Percentiles rank a stretch among this genome's conserved stretches.
These are phyloP conservation scores for Huntiella savannae DNA, from an alignment of 2,329 filamentous ascomycete species.

Conservation along the genomic window DNA sequence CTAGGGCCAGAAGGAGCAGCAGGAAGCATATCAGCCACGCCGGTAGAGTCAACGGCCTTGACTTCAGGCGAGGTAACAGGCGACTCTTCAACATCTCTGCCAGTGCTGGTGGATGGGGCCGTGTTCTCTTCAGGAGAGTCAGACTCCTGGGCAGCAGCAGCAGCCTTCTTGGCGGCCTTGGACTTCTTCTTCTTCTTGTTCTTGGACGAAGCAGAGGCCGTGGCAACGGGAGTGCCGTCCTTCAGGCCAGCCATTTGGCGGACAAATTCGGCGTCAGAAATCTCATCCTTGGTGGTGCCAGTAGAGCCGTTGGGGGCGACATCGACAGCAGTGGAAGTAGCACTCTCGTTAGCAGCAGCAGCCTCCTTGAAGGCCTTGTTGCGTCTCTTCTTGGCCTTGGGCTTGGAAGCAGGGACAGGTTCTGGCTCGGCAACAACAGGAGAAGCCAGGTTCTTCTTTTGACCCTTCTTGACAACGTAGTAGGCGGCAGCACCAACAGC, in stretches of 20 bases:
- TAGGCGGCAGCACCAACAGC: conserved; percentile 21
- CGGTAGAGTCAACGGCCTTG: conserved; percentile 37
- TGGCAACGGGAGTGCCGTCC: conserved; percentile 31
- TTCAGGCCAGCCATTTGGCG: conserved; percentile 52
- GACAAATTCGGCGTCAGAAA: conserved; percentile 59
- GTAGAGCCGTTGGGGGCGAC: conserved; percentile 12
- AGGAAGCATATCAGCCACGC: conserved; percentile 86
- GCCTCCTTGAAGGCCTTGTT: conserved; percentile 23
- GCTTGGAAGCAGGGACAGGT: conserved; percentile 18
- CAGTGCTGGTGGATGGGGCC: conserved; percentile 48
- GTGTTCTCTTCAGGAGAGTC: conserved; percentile 25
- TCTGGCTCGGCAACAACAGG: conserved; percentile 12
- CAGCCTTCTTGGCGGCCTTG: conserved; percentile 47
- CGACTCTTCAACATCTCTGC: conserved; percentile 64
- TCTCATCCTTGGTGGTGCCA: conserved; percentile 24
- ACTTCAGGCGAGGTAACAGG: conserved; percentile 46
- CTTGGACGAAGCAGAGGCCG: conserved; percentile 36
- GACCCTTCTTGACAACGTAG: conserved; percentile 10
- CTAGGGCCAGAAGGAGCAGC: conserved; percentile 46
- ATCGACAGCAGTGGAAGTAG: conserved; percentile 2
- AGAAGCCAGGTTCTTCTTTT: conserved; percentile 1
- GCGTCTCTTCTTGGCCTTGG: conserved; percentile 31
- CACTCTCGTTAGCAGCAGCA: conserved; percentile 8
- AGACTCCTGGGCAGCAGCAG: conserved; percentile 34
- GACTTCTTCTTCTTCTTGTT: conserved; percentile 46